These are phyloP conservation scores for Claviceps sp. DNA, from an alignment of 2,329 filamentous ascomycete species.

Conservation along the genomic window DNA sequence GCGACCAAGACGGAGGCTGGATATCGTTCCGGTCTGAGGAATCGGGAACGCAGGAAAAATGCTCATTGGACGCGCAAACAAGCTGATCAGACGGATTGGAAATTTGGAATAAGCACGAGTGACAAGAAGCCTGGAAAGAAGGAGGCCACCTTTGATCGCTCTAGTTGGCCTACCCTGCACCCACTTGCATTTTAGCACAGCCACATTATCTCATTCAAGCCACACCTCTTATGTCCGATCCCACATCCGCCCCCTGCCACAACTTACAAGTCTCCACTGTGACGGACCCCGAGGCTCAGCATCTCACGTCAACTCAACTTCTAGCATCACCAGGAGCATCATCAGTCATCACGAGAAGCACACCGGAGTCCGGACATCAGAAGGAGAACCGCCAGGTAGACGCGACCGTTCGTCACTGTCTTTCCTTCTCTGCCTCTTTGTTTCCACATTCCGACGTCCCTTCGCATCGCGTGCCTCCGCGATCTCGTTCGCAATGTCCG, in stretches of 20 bases:
- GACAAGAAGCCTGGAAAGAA: no score
- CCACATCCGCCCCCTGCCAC: background rate
- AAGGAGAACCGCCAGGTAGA: background rate
- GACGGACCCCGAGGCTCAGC: conserved; percentile 1
- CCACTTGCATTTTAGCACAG: no score
- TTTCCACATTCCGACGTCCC: background rate
- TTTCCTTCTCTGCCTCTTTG: background rate
- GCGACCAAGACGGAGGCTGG: background rate
- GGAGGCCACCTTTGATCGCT: no score
- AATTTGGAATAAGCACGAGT: no score
- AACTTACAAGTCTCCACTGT: background rate
- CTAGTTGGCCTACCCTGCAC: no score
- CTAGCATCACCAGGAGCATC: background rate
- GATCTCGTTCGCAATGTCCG: conserved; percentile 29
- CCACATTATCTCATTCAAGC: no score
- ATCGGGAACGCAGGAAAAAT: no score
- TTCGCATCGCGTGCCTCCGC: conserved; percentile 1
- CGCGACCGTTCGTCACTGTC: background rate
- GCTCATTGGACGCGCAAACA: no score
- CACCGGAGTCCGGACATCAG: no score
- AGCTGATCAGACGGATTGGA: no score
- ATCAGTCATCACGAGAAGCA: background rate
- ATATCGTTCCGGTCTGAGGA: background rate
- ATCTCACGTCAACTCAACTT: background rate
- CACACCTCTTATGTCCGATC: no score